Base-by-base conservation (phyloP, 805 yeast genomes). In the Isabelozyma heimii region DNA sequence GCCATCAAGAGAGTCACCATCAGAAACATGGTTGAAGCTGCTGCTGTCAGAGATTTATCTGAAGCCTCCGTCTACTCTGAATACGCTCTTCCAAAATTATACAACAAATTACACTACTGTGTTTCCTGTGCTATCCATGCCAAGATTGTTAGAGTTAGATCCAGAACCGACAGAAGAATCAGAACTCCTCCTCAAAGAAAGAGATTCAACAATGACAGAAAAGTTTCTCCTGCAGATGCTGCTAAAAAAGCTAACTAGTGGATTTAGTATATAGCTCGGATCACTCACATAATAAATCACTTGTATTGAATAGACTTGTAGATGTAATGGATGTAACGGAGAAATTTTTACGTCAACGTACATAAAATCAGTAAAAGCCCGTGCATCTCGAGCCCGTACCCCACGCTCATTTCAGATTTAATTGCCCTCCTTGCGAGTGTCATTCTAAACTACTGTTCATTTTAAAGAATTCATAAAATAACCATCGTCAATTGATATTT, bases 21-120 rank as follows among this genome's bases (percentile, higher is more conserved):
- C 89, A 89, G 97, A 85, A 94, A 94, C 96, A 94, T 94, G 92
- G 99, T 94, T 70, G 99, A 94, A 85, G 94, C 97, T 67, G 99
- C 99, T 77, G 94, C 99, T 72, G 96, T 94, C 75, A 91, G 99
- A 87, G 99, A 94, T 81, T 84, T 94, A 80, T 89, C 97, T 68
- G 99, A 94, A 82, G 99, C 99, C 70, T 91, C 97, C 55, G 98
- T 94, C 70, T 94, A 94, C 88, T 83, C 89, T 71, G 99, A 94
- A 85, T 94, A 94, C 84, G 98, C 97, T 73, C 83, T 94, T 71
- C 99, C 99, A 82, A 94, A 94, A 87, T 87, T 94, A 75, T 94
- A 92, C 95, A 89, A 94, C 90, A 94, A 94, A 85, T 85, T 92
- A 79, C 97, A 92, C 87, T 94, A 94, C 94, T 94, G 99, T 87